These are phyloP conservation scores for Cupressus sempervirens DNA, from an alignment of 75 land plant genomes.

Conservation along the genomic window DNA sequence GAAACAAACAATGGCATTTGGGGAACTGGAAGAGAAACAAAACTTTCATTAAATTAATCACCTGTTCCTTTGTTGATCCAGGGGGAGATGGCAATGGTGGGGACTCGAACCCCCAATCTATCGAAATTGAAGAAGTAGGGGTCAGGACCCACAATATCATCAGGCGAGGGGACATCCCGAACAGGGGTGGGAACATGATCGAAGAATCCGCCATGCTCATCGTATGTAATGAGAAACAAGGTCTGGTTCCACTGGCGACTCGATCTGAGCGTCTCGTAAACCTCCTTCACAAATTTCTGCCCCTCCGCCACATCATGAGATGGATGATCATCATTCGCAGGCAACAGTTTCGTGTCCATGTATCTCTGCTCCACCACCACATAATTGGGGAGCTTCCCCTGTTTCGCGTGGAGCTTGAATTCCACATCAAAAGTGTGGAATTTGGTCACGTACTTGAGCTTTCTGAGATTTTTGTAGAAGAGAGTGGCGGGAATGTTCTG, in stretches of 20 bases:
- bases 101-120: slow-evolving; percentile 84
- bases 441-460: slow-evolving; percentile 58
- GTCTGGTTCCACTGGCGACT: slow-evolving; percentile 90
- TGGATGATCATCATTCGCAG: slow-evolving; percentile 90
- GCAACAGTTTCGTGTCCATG: slow-evolving; percentile 39
- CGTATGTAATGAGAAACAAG: slow-evolving; percentile 71
- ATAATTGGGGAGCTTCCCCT: slow-evolving; percentile 63
- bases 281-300: slow-evolving; percentile 84
- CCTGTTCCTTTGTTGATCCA: slow-evolving; percentile 87
- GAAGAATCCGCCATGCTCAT: slow-evolving; percentile 88
- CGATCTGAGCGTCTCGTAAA: slow-evolving; percentile 75
- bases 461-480: slow-evolving; percentile 68
- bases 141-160: slow-evolving; percentile 63
- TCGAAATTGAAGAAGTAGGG: slow-evolving; percentile 68
- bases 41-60: slow-evolving; percentile 13
- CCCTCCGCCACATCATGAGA: slow-evolving; percentile 84
- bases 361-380: slow-evolving; percentile 19
- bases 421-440: slow-evolving; percentile 37
- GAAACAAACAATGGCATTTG: neutral
- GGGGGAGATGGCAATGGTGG: slow-evolving; percentile 73
- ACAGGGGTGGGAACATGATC: slow-evolving; percentile 88
- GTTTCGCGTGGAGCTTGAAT: slow-evolving; percentile 53
- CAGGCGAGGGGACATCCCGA: slow-evolving; percentile 67
- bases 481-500: slow-evolving; percentile 66
- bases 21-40: too few relatives aligned